Base-by-base conservation (phyloP, 164 flowering plant species). In the Litsea cubeba region DNA sequence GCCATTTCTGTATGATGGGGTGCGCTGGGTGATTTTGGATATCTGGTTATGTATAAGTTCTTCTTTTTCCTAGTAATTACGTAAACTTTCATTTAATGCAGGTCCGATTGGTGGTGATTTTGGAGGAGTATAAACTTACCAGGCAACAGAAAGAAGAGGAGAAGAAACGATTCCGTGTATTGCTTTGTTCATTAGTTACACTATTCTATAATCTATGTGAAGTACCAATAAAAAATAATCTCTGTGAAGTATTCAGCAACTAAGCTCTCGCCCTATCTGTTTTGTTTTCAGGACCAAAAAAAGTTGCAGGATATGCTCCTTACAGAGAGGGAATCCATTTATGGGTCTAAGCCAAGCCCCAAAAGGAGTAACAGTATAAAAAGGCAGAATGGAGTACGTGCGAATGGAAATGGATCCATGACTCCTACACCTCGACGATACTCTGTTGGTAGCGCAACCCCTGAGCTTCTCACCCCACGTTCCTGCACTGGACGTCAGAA, bases 311-410 rank as follows among this genome's bases (percentile, higher is more conserved):
- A 90, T 82, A 83, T 94, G 73, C 89, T 90, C 12, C 84, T 89
- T 67, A 88, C 89, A 0, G 95, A 91, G 84, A 92, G 88, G 80
- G 98, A 94, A 88, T 76, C 91, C 71, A 89, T 88, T 15, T 91
- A 89, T 77, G 98, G 98, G n/a, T 94, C 98, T 50, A 91, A 83
- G 78, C 97, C 97, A 14, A 91, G 94, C 79, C 97, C 97, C 18
- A 86, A 86, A 77, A 90, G 87, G 83, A 85, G 77, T 76, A 91
- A 64, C 84, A 89, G 97, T 80, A 85, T 89, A 35, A 89, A 87
- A 81, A 89, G 79, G 76, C 69, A 86, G 32, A 90, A 88, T 75
- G 94, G 93, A 1, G 80, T 86, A 57, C 92, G 83, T 68, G 74
- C 88, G 51, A 88, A 88, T 84, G 97, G 90, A 69, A 90, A 90